Conservation (phyloP, 140 eudicot species). For the Stevia rebaudiana region DNA sequence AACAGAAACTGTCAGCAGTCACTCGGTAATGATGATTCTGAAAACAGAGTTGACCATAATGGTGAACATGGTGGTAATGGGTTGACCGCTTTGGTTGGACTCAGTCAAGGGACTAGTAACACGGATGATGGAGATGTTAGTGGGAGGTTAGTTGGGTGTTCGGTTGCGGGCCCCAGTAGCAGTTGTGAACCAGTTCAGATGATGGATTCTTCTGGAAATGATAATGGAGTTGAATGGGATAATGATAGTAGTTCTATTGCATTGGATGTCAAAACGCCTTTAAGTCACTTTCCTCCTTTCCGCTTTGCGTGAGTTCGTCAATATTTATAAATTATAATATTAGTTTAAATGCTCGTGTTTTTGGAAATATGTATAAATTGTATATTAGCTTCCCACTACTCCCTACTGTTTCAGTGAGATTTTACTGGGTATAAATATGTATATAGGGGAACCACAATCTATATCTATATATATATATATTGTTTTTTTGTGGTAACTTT, state of each 20-base stretch:
- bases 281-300: constrained; percentile 94
- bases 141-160: constrained; percentile 46
- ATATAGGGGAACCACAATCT: neutral
- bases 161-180: constrained; percentile 52
- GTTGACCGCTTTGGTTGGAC: constrained; percentile 91
- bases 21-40: constrained; percentile 77
- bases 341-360: neutral
- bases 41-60: constrained; percentile 64
- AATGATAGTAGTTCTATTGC: constrained; percentile 64
- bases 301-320: constrained; percentile 78
- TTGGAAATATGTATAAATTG: neutral
- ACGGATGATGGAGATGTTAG: constrained; percentile 43
- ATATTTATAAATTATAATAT: neutral
- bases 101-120: constrained; percentile 72
- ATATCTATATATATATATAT: neutral
- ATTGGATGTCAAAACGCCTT: constrained; percentile 88
- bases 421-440: too few relatives aligned
- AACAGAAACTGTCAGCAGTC: constrained; percentile 82
- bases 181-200: constrained; percentile 56
- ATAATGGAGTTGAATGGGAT: constrained; percentile 70
- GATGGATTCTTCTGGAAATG: constrained; percentile 62
- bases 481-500: neutral
- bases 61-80: constrained; percentile 84
- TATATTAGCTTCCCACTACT: neutral
- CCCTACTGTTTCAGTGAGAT: too few relatives aligned